Evolutionary conservation across 2,329 filamentous ascomycete genomes (phyloP), one percentile per base, ranked within the genome.

Genomic region (Colletotrichum incanum): DNA sequence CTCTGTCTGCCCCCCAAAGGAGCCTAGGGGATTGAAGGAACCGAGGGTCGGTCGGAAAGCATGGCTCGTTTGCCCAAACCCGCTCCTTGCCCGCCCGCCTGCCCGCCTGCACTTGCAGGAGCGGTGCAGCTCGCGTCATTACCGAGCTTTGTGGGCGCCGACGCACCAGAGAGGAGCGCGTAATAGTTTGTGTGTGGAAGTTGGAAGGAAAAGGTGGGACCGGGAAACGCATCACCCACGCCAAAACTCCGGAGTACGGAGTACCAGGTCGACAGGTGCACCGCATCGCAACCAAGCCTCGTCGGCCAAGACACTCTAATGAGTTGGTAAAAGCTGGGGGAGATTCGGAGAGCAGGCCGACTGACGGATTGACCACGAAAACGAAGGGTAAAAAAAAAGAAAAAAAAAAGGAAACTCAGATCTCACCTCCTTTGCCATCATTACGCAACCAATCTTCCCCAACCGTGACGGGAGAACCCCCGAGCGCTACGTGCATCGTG

Each of bases 81-180:
- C 59, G 59, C 28, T 49, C 59, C 59, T 37, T 16, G 31, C 52
- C 52, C 52, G 31, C 31, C 52, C 34, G 34, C 34, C n/a, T 23
- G 31, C 31, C 52, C 20, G 52, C 28, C 28, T 55, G 31, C 20
- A 20, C 28, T 23, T 55, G 52, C 52, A 55, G 20, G 20, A 37
- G 52, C 52, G 11, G 20, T 62, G 28, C 59, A 62, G 41, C 59
- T 50, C 28, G 59, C 59, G 59, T 62, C 59, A 62, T 62, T 62
- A 62, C 59, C 59, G 59, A 62, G 59, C 41, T n/a, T 47, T 60
- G 58, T 45, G 28, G 58, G 41, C 41, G 41, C 43, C 14, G 7
- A 31, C 8, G 26, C 28, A 20, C 11, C 16, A 28, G 16, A 31
- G 49, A 31, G 49, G 28, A 34, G 50, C 50, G 50, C 50, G 28